phyloP scores from a whole-genome alignment of 352 stramenopile species.

The Pythium sukuiense region DNA sequence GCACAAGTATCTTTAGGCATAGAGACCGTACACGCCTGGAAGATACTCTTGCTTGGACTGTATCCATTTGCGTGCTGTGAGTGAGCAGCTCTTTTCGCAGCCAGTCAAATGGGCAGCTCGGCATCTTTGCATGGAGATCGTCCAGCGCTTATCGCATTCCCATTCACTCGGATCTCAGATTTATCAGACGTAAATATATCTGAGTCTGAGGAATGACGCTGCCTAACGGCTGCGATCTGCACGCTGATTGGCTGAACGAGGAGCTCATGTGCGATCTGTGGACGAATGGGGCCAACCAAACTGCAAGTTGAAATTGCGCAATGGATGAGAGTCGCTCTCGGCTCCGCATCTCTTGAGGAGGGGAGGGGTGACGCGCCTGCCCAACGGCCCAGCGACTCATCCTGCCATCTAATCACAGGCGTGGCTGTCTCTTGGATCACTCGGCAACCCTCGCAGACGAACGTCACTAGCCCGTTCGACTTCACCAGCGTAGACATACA shows the following conservation, averaged over 20 bases:
- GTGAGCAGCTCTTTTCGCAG: slow-evolving; percentile 21
- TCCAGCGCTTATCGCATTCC: not conserved
- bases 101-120: not conserved
- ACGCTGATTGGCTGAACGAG: slow-evolving; percentile 11
- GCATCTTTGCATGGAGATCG: not conserved
- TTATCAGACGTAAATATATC: not conserved
- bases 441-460: not conserved
- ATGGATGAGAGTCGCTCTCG: not conserved
- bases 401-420: slow-evolving; percentile 1
- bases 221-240: not conserved
- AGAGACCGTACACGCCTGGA: slow-evolving; percentile 16
- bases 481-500: not conserved
- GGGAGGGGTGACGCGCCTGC: not conserved
- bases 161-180: not conserved
- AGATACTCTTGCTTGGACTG: not conserved
- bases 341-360: slow-evolving; percentile 1
- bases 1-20: slow-evolving; percentile 58
- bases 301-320: slow-evolving; percentile 40
- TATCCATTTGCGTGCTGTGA: not conserved
- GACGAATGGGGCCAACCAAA: slow-evolving; percentile 26
- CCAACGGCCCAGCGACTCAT: not conserved
- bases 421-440: not conserved
- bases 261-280: slow-evolving; percentile 19
- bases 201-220: slow-evolving; percentile 14
- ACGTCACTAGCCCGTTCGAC: not conserved